Conservation (phyloP, 352 stramenopile species). For the Phytophthora podocarpi region DNA sequence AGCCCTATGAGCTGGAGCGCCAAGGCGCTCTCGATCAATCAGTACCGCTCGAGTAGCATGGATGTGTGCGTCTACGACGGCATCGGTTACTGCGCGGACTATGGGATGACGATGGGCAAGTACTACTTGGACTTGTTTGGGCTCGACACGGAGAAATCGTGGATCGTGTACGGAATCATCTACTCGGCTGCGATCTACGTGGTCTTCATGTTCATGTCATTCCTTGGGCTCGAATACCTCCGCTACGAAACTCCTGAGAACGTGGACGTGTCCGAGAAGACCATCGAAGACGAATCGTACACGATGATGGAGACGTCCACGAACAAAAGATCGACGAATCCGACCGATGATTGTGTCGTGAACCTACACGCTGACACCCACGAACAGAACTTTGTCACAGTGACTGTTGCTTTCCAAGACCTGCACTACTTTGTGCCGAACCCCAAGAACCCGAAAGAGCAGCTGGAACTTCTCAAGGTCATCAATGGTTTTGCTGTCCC, state of each 20-base stretch:
- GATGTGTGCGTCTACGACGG: conserved; percentile 36
- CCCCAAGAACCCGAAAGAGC: conserved; percentile 37
- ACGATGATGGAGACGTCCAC: conserved; percentile 16
- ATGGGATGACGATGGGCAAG: conserved; percentile 33
- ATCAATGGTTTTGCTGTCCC: no score
- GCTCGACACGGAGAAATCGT: conserved; percentile 35
- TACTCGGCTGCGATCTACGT: conserved; percentile 15
- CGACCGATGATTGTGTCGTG: background rate
- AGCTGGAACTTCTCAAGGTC: conserved; percentile 42
- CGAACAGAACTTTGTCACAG: conserved; percentile 24
- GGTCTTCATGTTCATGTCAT: conserved; percentile 20
- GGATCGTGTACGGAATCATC: conserved; percentile 25
- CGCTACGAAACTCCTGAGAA: conserved; percentile 17
- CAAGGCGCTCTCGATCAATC: conserved; percentile 37
- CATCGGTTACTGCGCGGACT: conserved; percentile 28
- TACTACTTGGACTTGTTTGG: conserved; percentile 36
- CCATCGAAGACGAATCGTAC: conserved; percentile 12
- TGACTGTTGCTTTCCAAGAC: conserved; percentile 40
- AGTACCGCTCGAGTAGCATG: conserved; percentile 31
- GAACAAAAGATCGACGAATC: conserved; percentile 1
- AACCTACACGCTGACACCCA: conserved; percentile 1
- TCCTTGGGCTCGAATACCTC: conserved; percentile 12
- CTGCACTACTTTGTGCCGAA: conserved; percentile 52
- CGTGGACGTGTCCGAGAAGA: conserved; percentile 20
- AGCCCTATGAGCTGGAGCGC: conserved; percentile 43